phyloP scores from a whole-genome alignment of 2,329 filamentous ascomycete species.

The Drechslera avenae region DNA sequence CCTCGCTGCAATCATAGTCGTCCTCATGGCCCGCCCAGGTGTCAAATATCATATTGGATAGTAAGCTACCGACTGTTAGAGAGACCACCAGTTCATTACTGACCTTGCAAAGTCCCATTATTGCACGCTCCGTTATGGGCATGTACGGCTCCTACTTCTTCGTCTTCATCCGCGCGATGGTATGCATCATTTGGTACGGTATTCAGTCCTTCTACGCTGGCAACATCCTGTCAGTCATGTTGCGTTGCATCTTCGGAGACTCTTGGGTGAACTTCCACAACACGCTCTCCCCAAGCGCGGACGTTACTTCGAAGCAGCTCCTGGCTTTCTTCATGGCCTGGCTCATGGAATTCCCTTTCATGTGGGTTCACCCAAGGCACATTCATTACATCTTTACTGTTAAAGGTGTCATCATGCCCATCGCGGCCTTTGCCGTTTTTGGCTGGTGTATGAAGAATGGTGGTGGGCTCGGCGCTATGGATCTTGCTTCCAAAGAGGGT shows the following conservation, averaged over 20 bases:
- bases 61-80: background rate
- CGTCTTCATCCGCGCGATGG: conserved; percentile 45
- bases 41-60: conserved; percentile 32
- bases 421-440: conserved; percentile 44
- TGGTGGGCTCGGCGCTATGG: conserved; percentile 30
- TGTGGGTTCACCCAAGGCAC: conserved; percentile 42
- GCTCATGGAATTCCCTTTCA: conserved; percentile 41
- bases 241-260: conserved; percentile 49
- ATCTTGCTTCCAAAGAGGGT: conserved; percentile 15
- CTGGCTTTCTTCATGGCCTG: conserved; percentile 41
- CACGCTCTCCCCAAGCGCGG: conserved; percentile 32
- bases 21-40: conserved; percentile 31
- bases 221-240: conserved; percentile 44
- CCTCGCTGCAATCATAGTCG: conserved; percentile 28
- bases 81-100: background rate
- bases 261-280: conserved; percentile 45
- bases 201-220: conserved; percentile 33
- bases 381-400: conserved; percentile 34
- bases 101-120: conserved; percentile 18
- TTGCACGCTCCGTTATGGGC: conserved; percentile 29
- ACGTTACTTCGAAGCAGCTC: conserved; percentile 42
- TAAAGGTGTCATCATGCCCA: conserved; percentile 40
- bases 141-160: conserved; percentile 50
- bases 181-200: conserved; percentile 50
- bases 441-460: conserved; percentile 46